phyloP scores from a whole-genome alignment of 495 filamentous ascomycete genomes.

The Neurospora discreta region DNA sequence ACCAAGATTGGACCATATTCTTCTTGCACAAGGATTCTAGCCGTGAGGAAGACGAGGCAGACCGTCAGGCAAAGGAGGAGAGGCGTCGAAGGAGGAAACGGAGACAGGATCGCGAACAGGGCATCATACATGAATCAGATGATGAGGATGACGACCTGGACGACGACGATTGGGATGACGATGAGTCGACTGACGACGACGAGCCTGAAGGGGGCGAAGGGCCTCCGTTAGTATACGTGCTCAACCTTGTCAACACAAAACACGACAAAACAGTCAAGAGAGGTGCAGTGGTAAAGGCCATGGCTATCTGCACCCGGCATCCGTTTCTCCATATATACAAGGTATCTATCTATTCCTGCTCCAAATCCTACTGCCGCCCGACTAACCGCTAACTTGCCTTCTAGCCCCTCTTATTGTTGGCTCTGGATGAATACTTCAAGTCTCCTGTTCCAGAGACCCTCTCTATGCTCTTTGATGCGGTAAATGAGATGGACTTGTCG shows the following conservation, averaged over 20 bases:
- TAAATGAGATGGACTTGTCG: constrained; percentile 95
- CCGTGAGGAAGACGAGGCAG: constrained; percentile 62
- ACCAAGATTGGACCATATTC: constrained; percentile 98
- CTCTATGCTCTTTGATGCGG: constrained; percentile 77
- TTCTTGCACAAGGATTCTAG: constrained; percentile 92
- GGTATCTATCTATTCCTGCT: constrained; percentile 41
- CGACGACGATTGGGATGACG: constrained; percentile 21
- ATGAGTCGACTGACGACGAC: constrained; percentile 44
- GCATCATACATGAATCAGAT: constrained; percentile 39
- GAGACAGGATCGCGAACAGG: constrained; percentile 38
- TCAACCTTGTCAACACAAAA: constrained; percentile 97
- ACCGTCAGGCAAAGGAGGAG: constrained; percentile 40
- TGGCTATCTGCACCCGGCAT: constrained; percentile 98
- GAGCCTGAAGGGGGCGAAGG: constrained; percentile 61
- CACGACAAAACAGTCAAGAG: constrained; percentile 84
- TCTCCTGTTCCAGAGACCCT: constrained; percentile 81
- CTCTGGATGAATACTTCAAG: constrained; percentile 95
- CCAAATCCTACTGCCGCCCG: background rate
- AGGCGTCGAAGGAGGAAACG: constrained; percentile 32
- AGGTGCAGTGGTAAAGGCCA: constrained; percentile 93
- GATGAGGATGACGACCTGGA: constrained; percentile 36
- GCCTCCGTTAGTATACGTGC: constrained; percentile 91
- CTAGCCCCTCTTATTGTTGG: constrained; percentile 84
- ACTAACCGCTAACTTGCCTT: constrained; percentile 14
- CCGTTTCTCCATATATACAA: constrained; percentile 99